Percentiles rank a stretch among this genome's conserved stretches.
phyloP scores from a whole-genome alignment of 805 yeast genomes.

The Zygosaccharomyces siamensis region DNA sequence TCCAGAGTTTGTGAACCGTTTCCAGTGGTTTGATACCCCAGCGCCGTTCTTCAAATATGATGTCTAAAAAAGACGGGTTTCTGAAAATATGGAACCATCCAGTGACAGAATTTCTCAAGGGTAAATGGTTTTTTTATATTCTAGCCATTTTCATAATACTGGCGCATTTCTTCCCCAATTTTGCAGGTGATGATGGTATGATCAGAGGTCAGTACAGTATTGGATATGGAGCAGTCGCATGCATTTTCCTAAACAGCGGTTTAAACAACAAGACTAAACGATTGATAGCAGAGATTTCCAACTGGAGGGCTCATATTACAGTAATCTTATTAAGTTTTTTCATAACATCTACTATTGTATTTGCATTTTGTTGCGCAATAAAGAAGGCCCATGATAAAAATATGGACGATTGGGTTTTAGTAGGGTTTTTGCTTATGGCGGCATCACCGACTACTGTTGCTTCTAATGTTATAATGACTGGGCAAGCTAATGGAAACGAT shows the following conservation, averaged over 20 bases:
- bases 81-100: slow-evolving; percentile 21
- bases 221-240: slow-evolving; percentile 81
- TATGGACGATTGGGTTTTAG: slow-evolving; percentile 73
- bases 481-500: slow-evolving; percentile 78
- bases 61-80: not conserved
- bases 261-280: slow-evolving; percentile 65
- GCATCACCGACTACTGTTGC: slow-evolving; percentile 90
- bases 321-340: slow-evolving; percentile 65
- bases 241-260: slow-evolving; percentile 79
- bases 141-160: slow-evolving; percentile 70
- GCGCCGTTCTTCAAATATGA: not conserved
- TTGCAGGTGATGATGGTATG: slow-evolving; percentile 79
- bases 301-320: slow-evolving; percentile 81
- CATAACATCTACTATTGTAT: slow-evolving; percentile 64
- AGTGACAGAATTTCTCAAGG: slow-evolving; percentile 18
- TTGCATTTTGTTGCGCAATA: slow-evolving; percentile 67
- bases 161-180: slow-evolving; percentile 73
- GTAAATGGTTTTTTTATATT: slow-evolving; percentile 73
- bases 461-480: slow-evolving; percentile 90
- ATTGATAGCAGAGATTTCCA: slow-evolving; percentile 54
- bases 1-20: too few species aligned
- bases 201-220: slow-evolving; percentile 71
- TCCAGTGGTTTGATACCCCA: not conserved
- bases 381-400: slow-evolving; percentile 48
- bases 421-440: slow-evolving; percentile 77